Conservation (phyloP, 2,329 filamentous ascomycete species). For the Chalaropsis thielavioides region DNA sequence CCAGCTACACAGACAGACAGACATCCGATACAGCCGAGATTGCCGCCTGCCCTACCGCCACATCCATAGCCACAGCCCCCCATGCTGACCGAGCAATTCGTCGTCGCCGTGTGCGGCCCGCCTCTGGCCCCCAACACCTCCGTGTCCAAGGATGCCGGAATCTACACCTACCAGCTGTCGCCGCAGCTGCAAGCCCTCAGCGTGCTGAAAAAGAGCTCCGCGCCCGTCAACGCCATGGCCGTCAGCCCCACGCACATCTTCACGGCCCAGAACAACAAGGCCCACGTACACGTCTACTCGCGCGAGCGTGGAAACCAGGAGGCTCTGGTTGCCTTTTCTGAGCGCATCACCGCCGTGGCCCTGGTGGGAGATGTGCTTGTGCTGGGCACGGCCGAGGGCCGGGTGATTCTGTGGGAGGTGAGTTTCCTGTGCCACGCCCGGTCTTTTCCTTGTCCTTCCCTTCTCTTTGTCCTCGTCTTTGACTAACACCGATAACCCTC, state of each 20-base stretch:
- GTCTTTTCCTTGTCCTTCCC: no score
- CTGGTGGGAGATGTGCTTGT: slow-evolving; percentile 59
- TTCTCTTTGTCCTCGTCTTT: no score
- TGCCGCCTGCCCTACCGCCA: slow-evolving; percentile 2
- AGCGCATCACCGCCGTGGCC: slow-evolving; percentile 66
- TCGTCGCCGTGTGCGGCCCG: slow-evolving; percentile 43
- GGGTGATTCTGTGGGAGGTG: slow-evolving; percentile 88
- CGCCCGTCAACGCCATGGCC: slow-evolving; percentile 63
- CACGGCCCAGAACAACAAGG: slow-evolving; percentile 80
- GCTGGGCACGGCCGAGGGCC: slow-evolving; percentile 70
- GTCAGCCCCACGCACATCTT: slow-evolving; percentile 74
- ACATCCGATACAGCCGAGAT: neutral
- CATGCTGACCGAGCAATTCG: slow-evolving; percentile 48
- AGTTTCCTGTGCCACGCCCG: slow-evolving; percentile 22
- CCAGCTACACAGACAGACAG: neutral
- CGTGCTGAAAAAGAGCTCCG: slow-evolving; percentile 83
- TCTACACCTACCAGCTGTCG: slow-evolving; percentile 72
- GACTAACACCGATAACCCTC: slow-evolving; percentile 1
- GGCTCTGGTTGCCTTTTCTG: slow-evolving; percentile 72
- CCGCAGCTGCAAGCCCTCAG: slow-evolving; percentile 60
- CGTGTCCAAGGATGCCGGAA: slow-evolving; percentile 64
- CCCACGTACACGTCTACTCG: slow-evolving; percentile 84
- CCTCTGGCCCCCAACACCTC: slow-evolving; percentile 47
- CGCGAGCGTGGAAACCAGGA: slow-evolving; percentile 75
- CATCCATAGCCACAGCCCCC: slow-evolving; percentile 11